These are phyloP conservation scores for Hydnum rufescens DNA, from an alignment of 768 basidiomycete genomes.

Conservation along the genomic window DNA sequence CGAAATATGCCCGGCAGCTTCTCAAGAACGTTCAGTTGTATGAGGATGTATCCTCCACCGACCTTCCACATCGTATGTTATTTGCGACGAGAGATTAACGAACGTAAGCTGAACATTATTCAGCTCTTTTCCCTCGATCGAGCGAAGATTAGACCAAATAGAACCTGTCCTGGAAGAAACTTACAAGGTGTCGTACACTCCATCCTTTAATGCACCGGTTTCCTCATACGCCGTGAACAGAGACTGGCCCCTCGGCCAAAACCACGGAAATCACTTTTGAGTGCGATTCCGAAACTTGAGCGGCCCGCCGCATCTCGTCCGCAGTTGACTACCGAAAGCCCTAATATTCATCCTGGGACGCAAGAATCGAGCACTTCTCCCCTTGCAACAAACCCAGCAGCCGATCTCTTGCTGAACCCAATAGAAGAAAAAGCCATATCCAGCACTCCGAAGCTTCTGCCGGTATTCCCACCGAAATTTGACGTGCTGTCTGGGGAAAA, in stretches of 20 bases:
- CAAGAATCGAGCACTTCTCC: no score
- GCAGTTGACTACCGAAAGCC: no score
- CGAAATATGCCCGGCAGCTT: constrained; percentile 1
- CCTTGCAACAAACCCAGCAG: not conserved
- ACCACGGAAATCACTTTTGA: not conserved
- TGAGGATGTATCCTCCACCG: not conserved
- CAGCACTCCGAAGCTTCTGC: not conserved
- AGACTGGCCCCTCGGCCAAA: not conserved
- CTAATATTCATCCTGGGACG: no score
- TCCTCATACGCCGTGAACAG: not conserved
- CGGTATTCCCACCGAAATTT: not conserved
- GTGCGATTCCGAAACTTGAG: not conserved
- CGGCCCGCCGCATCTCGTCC: not conserved
- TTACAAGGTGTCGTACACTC: not conserved
- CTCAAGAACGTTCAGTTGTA: not conserved
- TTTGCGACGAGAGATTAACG: not conserved
- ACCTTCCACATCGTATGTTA: not conserved
- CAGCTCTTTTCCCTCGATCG: not conserved
- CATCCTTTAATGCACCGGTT: not conserved
- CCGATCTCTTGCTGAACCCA: not conserved
- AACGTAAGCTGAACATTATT: not conserved
- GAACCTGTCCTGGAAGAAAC: not conserved
- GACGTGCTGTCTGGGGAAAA: constrained; percentile 15
- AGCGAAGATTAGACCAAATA: not conserved
- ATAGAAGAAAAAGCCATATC: not conserved